phyloP scores from a whole-genome alignment of 1,284 basidiomycete genomes.

The Tilletia setariae region DNA sequence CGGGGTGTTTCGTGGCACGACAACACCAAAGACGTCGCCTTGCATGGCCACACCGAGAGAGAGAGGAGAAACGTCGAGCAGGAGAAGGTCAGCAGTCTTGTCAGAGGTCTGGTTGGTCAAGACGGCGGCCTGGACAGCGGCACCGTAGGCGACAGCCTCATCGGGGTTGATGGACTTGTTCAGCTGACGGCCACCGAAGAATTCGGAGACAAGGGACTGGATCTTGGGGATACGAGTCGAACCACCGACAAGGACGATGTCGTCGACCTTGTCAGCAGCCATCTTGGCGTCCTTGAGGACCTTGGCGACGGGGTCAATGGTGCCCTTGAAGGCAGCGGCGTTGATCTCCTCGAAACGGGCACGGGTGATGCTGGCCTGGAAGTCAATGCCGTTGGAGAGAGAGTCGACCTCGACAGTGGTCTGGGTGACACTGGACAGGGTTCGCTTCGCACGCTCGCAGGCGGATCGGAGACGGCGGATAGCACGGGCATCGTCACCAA shows the following conservation, averaged over 20 bases:
- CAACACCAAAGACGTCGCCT: conserved; percentile 54
- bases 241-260: conserved; percentile 98
- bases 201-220: conserved; percentile 94
- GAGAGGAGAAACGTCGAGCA: conserved; percentile 54
- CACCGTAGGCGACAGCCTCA: conserved; percentile 58
- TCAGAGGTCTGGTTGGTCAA: conserved; percentile 55
- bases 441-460: conserved; percentile 99
- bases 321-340: conserved; percentile 87
- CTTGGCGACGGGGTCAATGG: conserved; percentile 96
- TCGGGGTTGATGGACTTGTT: conserved; percentile 79
- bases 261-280: conserved; percentile 91
- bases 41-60: conserved; percentile 56
- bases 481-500: conserved; percentile 91
- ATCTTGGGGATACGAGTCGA: conserved; percentile 99
- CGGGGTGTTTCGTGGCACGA: conserved; percentile 54
- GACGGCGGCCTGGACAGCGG: conserved; percentile 54
- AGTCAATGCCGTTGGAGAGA: conserved; percentile 74
- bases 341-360: conserved; percentile 99
- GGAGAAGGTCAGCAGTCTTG: conserved; percentile 55
- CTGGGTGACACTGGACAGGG: conserved; percentile 93
- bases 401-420: conserved; percentile 99
- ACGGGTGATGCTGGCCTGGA: conserved; percentile 59
- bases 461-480: conserved; percentile 90
- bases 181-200: conserved; percentile 91
- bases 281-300: conserved; percentile 99